Conservation (phyloP, 208 protist genomes). For the Kentomonas sorsogonicus region DNA sequence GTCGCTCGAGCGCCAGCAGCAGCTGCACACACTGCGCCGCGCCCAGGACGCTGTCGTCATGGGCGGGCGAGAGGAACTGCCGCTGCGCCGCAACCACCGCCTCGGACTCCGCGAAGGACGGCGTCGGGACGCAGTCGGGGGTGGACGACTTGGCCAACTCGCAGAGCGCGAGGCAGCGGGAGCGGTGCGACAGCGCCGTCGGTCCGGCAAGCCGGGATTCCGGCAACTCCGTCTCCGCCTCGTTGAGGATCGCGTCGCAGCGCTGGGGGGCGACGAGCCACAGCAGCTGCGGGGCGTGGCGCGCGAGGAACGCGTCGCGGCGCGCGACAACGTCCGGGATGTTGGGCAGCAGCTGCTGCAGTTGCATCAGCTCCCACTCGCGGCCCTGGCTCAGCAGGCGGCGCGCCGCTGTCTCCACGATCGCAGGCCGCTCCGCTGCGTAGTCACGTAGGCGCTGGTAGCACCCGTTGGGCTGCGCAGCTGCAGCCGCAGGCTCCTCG, state of each 20-base stretch:
- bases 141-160: no score
- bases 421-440: constrained; percentile 35
- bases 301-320: constrained; percentile 51
- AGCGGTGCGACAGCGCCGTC: constrained; percentile 29
- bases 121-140: constrained; percentile 48
- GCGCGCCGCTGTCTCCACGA: constrained; percentile 43
- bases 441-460: constrained; percentile 54
- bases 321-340: constrained; percentile 19
- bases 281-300: constrained; percentile 63
- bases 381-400: constrained; percentile 40
- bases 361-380: constrained; percentile 73
- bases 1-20: constrained; percentile 35
- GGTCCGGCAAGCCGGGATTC: constrained; percentile 49
- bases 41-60: constrained; percentile 27
- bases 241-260: constrained; percentile 48
- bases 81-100: constrained; percentile 48
- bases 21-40: constrained; percentile 55
- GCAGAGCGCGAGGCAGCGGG: constrained; percentile 48
- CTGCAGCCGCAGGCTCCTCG: constrained; percentile 33
- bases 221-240: constrained; percentile 25
- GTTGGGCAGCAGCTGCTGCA: constrained; percentile 41
- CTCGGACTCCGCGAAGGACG: constrained; percentile 27
- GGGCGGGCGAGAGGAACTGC: constrained; percentile 33
- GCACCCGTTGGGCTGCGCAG: no score
- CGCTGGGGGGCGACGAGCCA: constrained; percentile 56